Evolutionary conservation across 108 stramenopile genomes (phyloP).

Genomic region (Skeletonema menzelii): DNA sequence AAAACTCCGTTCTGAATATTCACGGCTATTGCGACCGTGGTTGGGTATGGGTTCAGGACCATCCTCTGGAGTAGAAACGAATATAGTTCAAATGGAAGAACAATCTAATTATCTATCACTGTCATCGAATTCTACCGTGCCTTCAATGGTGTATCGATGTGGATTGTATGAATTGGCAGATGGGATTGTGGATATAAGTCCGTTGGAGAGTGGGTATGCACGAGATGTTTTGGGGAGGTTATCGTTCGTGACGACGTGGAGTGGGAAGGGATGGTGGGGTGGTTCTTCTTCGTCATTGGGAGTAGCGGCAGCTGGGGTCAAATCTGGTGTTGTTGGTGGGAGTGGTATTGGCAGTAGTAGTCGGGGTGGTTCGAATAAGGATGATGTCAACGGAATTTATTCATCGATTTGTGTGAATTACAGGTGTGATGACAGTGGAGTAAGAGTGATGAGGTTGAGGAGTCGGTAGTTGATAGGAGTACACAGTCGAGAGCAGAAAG

Average conservation of each 20-base stretch:
- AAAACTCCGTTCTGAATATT: constrained; percentile 29
- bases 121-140: constrained; percentile 1
- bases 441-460: constrained; percentile 39
- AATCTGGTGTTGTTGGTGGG: background rate
- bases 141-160: constrained; percentile 55
- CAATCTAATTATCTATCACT: constrained; percentile 23
- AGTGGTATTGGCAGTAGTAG: background rate
- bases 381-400: constrained; percentile 6
- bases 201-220: constrained; percentile 74
- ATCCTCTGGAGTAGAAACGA: background rate
- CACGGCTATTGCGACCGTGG: constrained; percentile 35
- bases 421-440: constrained; percentile 40
- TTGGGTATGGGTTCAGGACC: constrained; percentile 29
- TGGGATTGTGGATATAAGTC: constrained; percentile 80
- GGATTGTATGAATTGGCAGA: constrained; percentile 67
- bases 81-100: constrained; percentile 23
- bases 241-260: constrained; percentile 36
- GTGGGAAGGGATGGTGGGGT: constrained; percentile 52
- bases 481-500: no score
- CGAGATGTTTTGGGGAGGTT: constrained; percentile 81
- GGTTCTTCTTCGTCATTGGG: background rate
- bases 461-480: constrained; percentile 3
- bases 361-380: constrained; percentile 2
- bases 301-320: background rate
- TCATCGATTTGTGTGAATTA: constrained; percentile 42